phyloP scores from a whole-genome alignment of 495 filamentous ascomycete species.

The Penicillium roqueforti region DNA sequence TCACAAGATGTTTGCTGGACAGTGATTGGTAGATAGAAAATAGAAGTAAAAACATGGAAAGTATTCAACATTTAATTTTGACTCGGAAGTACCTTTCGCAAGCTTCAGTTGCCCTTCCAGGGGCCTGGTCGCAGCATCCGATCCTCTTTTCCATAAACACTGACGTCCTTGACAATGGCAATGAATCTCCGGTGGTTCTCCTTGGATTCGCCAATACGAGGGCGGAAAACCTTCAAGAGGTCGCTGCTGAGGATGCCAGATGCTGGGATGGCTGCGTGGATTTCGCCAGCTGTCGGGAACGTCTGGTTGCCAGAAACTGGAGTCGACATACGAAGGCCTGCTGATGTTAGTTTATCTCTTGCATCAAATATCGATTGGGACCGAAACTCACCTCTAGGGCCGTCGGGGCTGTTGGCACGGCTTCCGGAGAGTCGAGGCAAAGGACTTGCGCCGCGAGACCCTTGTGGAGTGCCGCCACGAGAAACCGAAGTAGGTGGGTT shows the following conservation, averaged over 20 bases:
- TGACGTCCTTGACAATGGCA: conserved; percentile 45
- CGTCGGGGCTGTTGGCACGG: conserved; percentile 40
- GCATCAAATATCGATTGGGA: background rate
- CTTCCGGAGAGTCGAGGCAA: conserved; percentile 35
- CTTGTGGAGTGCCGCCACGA: conserved; percentile 52
- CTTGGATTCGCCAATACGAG: conserved; percentile 50
- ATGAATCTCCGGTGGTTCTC: conserved; percentile 44
- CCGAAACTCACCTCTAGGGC: conserved; percentile 18
- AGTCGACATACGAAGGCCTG: conserved; percentile 28
- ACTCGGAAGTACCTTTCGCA: background rate
- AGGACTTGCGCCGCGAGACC: conserved; percentile 53
- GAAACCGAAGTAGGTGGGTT: conserved; percentile 44
- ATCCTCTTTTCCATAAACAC: conserved; percentile 46
- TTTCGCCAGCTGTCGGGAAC: conserved; percentile 64
- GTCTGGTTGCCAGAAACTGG: conserved; percentile 27
- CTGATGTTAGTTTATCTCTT: background rate
- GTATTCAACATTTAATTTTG: background rate
- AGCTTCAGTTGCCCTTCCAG: conserved; percentile 29
- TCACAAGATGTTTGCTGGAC: background rate
- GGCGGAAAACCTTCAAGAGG: conserved; percentile 59
- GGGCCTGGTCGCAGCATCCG: conserved; percentile 39
- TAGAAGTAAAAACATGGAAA: background rate
- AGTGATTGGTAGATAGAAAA: background rate
- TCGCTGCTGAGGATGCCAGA: conserved; percentile 63
- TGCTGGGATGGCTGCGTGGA: conserved; percentile 61